Percentiles rank a stretch among this genome's conserved stretches.
Conservation (phyloP, 768 basidiomycete genomes). For the Pilatotrama ljubarskyi region DNA sequence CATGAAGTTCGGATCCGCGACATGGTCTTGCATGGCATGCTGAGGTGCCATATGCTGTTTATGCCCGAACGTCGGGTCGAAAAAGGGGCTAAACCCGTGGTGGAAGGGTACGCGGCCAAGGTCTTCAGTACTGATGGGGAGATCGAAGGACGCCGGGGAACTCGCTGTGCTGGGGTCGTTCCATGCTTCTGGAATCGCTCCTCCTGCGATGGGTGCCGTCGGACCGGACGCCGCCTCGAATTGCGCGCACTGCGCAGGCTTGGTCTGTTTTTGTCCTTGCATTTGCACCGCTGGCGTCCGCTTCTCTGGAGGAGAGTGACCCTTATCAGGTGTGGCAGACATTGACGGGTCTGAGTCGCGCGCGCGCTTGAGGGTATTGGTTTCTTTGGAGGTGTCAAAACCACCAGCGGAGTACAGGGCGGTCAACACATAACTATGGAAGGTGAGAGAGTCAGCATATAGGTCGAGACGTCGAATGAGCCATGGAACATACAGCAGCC, state of each 20-base stretch:
- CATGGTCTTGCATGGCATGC: background rate
- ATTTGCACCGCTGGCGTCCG: too few relatives aligned
- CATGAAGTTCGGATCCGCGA: background rate
- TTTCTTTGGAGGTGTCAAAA: background rate
- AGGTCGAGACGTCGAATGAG: too few relatives aligned
- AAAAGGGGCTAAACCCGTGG: conserved; percentile 21
- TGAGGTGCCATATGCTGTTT: background rate
- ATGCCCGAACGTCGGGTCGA: conserved; percentile 29
- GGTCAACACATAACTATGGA: conserved; percentile 1
- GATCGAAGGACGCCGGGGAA: background rate
- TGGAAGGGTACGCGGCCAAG: conserved; percentile 46
- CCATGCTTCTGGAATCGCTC: background rate
- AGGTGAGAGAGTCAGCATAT: background rate
- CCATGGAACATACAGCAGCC: background rate
- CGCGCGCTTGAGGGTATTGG: background rate
- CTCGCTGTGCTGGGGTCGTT: background rate
- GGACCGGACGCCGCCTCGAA: too few relatives aligned
- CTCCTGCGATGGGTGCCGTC: too few relatives aligned
- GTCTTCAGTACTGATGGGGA: conserved; percentile 27
- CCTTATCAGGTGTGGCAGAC: background rate
- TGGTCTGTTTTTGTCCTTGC: too few relatives aligned
- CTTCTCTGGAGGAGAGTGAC: background rate
- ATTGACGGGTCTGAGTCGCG: background rate
- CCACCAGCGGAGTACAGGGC: background rate
- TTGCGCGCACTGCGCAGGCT: too few relatives aligned